Percentiles rank a stretch among this genome's conserved stretches.
These are phyloP conservation scores for Teratosphaeria destructans DNA, from an alignment of 2,329 filamentous ascomycete genomes.

Conservation along the genomic window DNA sequence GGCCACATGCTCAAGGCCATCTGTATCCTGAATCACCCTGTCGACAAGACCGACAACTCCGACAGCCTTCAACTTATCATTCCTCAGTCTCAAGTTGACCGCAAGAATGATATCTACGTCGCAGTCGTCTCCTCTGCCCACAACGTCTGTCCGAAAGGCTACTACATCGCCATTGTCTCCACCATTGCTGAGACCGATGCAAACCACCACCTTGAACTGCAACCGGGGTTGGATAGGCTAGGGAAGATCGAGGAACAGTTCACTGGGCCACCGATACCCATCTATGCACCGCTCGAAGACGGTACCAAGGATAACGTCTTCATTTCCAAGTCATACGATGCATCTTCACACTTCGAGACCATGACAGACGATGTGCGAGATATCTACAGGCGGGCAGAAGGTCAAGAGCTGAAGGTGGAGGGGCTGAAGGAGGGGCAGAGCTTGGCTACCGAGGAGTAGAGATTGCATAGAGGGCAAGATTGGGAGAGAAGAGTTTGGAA, in stretches of 20 bases:
- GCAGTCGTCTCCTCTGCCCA: conserved; percentile 91
- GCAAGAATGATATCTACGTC: conserved; percentile 97
- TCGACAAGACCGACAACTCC: conserved; percentile 76
- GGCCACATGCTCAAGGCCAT: conserved; percentile 93
- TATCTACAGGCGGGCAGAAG: conserved; percentile 74
- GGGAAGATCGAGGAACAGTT: conserved; percentile 95
- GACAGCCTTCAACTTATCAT: conserved; percentile 96
- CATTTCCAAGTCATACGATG: conserved; percentile 97
- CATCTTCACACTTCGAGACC: conserved; percentile 95
- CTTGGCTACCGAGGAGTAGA: conserved; percentile 55
- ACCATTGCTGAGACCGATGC: conserved; percentile 86
- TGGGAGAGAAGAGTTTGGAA: not conserved
- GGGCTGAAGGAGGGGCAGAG: conserved; percentile 70
- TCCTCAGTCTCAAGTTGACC: conserved; percentile 90
- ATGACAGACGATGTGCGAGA: conserved; percentile 87
- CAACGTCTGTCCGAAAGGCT: conserved; percentile 97
- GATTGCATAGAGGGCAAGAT: not conserved
- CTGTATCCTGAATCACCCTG: conserved; percentile 91
- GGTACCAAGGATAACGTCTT: conserved; percentile 85
- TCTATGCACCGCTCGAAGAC: conserved; percentile 81
- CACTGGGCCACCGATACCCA: conserved; percentile 82
- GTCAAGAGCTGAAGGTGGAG: conserved; percentile 79
- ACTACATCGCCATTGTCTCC: conserved; percentile 97
- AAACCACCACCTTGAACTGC: conserved; percentile 93
- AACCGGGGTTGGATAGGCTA: conserved; percentile 82